A percentile compares a stretch with the other conserved stretches of the same genome.
Conservation (phyloP, 164 flowering plant genomes). For the Aristolochia fimbriata region DNA sequence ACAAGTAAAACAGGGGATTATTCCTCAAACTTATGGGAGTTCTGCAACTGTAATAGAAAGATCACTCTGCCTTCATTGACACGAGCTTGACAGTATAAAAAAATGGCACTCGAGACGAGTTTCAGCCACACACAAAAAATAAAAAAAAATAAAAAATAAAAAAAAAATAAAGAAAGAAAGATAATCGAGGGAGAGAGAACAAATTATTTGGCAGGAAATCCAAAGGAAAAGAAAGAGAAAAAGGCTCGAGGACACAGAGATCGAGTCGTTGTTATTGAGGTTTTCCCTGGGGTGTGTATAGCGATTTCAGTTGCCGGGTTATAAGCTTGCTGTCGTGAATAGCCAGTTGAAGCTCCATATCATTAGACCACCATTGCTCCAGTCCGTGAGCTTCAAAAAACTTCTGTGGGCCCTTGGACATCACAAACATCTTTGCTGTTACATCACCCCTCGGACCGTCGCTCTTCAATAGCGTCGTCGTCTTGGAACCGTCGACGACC, state of each 20-base stretch:
- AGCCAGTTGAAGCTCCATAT: slow-evolving; percentile 67
- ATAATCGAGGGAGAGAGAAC: too few relatives aligned
- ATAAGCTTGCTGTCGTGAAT: slow-evolving; percentile 65
- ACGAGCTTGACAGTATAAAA: too few relatives aligned
- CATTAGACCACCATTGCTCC: slow-evolving; percentile 98
- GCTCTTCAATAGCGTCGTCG: slow-evolving; percentile 40
- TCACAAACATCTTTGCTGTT: slow-evolving; percentile 79
- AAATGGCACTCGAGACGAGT: too few relatives aligned
- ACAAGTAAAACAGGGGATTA: too few relatives aligned
- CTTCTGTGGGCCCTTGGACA: slow-evolving; percentile 79
- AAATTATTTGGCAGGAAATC: not conserved
- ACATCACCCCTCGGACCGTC: slow-evolving; percentile 9
- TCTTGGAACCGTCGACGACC: slow-evolving; percentile 11
- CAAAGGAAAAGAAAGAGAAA: not conserved
- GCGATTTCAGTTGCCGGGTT: slow-evolving; percentile 66
- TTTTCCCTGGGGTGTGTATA: slow-evolving; percentile 36
- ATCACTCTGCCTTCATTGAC: too few relatives aligned
- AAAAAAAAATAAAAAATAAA: too few relatives aligned
- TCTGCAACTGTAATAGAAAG: too few relatives aligned
- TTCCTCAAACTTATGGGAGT: too few relatives aligned
- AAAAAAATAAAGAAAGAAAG: too few relatives aligned
- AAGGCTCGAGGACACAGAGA: not conserved
- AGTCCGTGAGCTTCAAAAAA: slow-evolving; percentile 88
- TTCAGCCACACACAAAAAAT: too few relatives aligned
- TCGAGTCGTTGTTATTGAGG: slow-evolving; percentile 10